Evolutionary conservation across 1,284 basidiomycete species (phyloP), one percentile per base, ranked within the genome.

Genomic region (Boletus albobrunnescens): DNA sequence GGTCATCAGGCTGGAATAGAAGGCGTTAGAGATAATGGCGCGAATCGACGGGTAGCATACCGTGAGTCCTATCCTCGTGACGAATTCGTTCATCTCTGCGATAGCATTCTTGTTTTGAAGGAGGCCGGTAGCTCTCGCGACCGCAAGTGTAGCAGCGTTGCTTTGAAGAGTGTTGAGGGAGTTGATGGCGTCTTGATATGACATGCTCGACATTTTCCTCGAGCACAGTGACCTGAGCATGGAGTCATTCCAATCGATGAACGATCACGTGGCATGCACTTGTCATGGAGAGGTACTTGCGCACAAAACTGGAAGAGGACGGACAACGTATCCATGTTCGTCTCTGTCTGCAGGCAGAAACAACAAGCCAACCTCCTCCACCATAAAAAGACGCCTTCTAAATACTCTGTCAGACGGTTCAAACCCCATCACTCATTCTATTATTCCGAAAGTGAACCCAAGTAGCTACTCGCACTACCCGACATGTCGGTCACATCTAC

Each of bases 81-180:
- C 74, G 65, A 96, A 98, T 61, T 96, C 93, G 42, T 91, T 67
- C 84, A 93, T 95, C 69, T 97, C 92, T 14, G 82, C 80, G 41
- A 97, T 87, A 26, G 87, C 88, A 59, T 82, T 79, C 44, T 83
- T 73, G 59, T 79, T 88, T 41, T 81, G 67, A 32, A 79, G 78
- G 3, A 81, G 81, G 2, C 91, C 91, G 7, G 84, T 82, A 41
- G 87, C 86, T 43, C 90, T 82, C 35, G 87, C 79, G 22, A 88
- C 88, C 45, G 94, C 92, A 40, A 99, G 79, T 36, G 84, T 83
- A 16, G 91, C 91, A 24, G 93, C 92, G 76, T 99, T 99, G 33
- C 87, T 90, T 67, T 99, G 95, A 23, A 98, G 80, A 27, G 89
- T 81, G 68, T 99, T 99, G 50, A 99, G 79, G 47, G 81, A 76